phyloP scores from a whole-genome alignment of 352 stramenopile genomes.

The Pythium periplocum region DNA sequence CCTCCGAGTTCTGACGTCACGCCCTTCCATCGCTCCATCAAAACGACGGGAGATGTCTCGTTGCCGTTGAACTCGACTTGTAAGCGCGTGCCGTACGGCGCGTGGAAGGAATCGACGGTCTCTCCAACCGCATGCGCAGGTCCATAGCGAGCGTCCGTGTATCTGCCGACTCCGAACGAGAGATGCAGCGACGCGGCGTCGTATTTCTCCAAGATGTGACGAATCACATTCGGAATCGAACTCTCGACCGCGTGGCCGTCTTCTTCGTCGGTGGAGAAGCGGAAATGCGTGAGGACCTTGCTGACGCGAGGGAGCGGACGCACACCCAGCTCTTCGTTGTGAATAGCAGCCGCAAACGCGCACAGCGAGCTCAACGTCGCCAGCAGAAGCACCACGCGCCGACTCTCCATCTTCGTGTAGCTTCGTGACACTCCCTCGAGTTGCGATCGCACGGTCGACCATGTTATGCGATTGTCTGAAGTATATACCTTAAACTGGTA shows the following conservation, averaged over 20 bases:
- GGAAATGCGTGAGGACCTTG: constrained; percentile 56
- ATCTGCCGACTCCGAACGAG: constrained; percentile 60
- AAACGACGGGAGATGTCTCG: constrained; percentile 1
- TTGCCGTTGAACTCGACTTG: constrained; percentile 42
- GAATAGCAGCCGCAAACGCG: constrained; percentile 14
- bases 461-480: too few species aligned
- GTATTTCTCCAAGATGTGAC: constrained; percentile 70
- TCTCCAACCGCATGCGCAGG: constrained; percentile 10
- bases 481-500: too few species aligned
- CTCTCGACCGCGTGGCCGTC: background rate
- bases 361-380: background rate
- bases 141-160: constrained; percentile 45
- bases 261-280: constrained; percentile 33
- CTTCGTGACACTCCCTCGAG: too few species aligned
- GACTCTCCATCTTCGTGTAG: too few species aligned
- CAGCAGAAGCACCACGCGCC: background rate
- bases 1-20: constrained; percentile 72
- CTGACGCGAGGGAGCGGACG: constrained; percentile 34
- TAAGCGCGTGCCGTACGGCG: constrained; percentile 59
- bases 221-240: constrained; percentile 46
- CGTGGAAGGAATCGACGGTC: constrained; percentile 19
- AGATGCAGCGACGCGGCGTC: constrained; percentile 61
- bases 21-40: constrained; percentile 47
- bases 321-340: constrained; percentile 45
- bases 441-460: too few species aligned